These are phyloP conservation scores for Lactarius deliciosus DNA, from an alignment of 768 basidiomycete species.

Conservation along the genomic window DNA sequence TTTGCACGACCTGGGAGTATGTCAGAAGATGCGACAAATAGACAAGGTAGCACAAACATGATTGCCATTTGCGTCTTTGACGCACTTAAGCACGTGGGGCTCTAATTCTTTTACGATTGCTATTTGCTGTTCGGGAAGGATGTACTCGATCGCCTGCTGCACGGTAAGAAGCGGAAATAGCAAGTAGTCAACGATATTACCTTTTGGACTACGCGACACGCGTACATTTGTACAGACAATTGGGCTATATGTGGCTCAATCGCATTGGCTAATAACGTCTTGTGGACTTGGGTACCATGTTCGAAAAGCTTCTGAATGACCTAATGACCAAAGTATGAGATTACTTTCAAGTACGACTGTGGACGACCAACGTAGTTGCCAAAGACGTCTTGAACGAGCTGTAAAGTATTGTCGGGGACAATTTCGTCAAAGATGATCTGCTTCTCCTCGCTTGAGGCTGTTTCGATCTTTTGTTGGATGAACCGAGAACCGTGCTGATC, in stretches of 20 bases:
- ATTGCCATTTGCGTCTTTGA: slow-evolving; percentile 91
- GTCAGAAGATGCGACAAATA: slow-evolving; percentile 16
- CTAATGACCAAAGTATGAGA: slow-evolving; percentile 41
- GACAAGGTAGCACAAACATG: slow-evolving; percentile 60
- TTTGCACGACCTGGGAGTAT: slow-evolving; percentile 73
- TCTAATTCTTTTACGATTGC: slow-evolving; percentile 77
- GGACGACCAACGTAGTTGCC: slow-evolving; percentile 81
- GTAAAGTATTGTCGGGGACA: slow-evolving; percentile 67
- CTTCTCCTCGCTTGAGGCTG: slow-evolving; percentile 74
- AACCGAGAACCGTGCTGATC: slow-evolving; percentile 99
- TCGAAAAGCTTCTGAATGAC: slow-evolving; percentile 95
- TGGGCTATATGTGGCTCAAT: slow-evolving; percentile 78
- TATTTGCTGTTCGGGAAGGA: slow-evolving; percentile 75
- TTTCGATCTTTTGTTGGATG: slow-evolving; percentile 85
- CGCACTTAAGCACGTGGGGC: slow-evolving; percentile 76
- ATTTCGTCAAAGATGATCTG: slow-evolving; percentile 85
- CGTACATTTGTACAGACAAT: slow-evolving; percentile 90
- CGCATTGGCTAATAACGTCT: slow-evolving; percentile 59
- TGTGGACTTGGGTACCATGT: slow-evolving; percentile 75
- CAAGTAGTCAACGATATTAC: slow-evolving; percentile 40
- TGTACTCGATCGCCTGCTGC: slow-evolving; percentile 75
- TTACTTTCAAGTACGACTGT: neutral
- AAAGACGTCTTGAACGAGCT: slow-evolving; percentile 88
- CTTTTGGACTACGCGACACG: slow-evolving; percentile 95
- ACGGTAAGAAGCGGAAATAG: slow-evolving; percentile 24